Evolutionary conservation across 1,284 basidiomycete species (phyloP).

Genomic region (Heterobasidion annosum): DNA sequence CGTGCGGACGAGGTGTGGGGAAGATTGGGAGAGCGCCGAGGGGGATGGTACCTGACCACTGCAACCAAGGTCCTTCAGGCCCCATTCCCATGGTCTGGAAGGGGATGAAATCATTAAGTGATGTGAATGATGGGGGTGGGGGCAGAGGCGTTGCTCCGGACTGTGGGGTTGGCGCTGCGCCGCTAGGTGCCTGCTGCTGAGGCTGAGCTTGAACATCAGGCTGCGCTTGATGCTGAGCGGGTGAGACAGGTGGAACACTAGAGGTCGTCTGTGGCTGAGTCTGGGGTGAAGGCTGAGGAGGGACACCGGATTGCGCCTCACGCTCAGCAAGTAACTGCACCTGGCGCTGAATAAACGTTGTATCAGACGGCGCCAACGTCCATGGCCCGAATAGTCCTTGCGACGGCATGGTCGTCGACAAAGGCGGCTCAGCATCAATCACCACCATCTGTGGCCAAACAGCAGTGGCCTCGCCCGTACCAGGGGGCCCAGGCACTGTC

Average conservation of each 20-base stretch:
- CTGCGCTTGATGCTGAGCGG: neutral
- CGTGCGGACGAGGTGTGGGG: neutral
- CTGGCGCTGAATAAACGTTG: too few relatives aligned
- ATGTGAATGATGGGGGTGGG: neutral
- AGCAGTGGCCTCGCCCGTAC: too few relatives aligned
- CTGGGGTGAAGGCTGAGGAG: neutral
- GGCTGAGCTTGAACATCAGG: neutral
- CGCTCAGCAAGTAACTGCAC: too few relatives aligned
- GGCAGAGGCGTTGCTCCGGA: constrained; percentile 1
- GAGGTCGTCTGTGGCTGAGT: neutral
- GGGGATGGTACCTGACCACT: neutral
- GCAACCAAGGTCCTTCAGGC: neutral
- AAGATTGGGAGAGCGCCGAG: neutral
- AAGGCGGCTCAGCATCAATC: too few relatives aligned
- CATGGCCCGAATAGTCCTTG: too few relatives aligned
- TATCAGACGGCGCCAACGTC: too few relatives aligned
- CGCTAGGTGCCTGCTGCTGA: neutral
- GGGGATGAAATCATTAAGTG: neutral
- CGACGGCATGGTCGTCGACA: too few relatives aligned
- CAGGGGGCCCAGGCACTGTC: too few relatives aligned
- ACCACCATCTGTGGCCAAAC: too few relatives aligned
- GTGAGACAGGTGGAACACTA: neutral
- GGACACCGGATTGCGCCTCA: too few relatives aligned
- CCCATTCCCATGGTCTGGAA: neutral
- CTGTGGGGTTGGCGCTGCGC: neutral